Percentiles rank a stretch among this genome's conserved stretches.
Conservation (phyloP, 192 early-diverging fungal species). For the Umbelopsis ramanniana region DNA sequence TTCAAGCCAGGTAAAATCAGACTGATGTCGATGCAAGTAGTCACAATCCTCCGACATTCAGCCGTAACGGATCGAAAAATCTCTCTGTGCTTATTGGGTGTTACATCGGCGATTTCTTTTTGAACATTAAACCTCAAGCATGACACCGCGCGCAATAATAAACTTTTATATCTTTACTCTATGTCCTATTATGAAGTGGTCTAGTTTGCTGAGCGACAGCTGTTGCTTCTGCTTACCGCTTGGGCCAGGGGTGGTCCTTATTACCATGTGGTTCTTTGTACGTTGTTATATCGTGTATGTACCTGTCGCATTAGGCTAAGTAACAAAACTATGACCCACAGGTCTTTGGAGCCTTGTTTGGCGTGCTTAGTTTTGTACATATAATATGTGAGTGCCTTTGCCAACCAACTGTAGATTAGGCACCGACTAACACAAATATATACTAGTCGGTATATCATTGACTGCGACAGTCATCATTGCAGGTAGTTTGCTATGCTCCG, state of each 20-base stretch:
- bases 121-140: no score
- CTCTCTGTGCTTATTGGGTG: background rate
- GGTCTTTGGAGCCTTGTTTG: background rate
- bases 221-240: conserved; percentile 7
- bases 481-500: background rate
- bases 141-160: no score
- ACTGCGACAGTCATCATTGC: background rate
- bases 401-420: background rate
- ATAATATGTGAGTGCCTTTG: background rate
- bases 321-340: background rate
- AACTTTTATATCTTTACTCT: no score
- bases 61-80: no score
- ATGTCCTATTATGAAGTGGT: no score
- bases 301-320: background rate
- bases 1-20: background rate
- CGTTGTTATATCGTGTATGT: background rate
- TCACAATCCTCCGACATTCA: no score
- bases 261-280: conserved; percentile 5
- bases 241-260: background rate
- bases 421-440: background rate
- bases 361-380: background rate
- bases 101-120: background rate
- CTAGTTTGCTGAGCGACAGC: background rate
- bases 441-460: background rate
- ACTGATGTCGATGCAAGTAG: background rate